Conservation (phyloP, 768 basidiomycete species). For the Leccinum subgranulosum region DNA sequence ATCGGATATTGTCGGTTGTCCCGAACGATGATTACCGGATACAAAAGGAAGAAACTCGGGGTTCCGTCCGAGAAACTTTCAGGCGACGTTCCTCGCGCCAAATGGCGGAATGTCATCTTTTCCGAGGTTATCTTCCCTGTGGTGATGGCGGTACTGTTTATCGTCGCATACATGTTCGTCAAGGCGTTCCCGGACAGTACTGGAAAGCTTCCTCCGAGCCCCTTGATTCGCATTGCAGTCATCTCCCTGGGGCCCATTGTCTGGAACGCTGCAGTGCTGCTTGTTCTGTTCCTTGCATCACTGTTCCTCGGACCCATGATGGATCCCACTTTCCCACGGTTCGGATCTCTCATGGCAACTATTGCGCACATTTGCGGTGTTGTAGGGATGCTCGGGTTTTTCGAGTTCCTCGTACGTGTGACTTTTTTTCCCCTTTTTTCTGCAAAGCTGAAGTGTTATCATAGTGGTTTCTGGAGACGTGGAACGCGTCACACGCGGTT, state of each 20-base stretch:
- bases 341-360: constrained; percentile 90
- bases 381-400: constrained; percentile 88
- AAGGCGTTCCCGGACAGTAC: constrained; percentile 74
- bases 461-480: constrained; percentile 92
- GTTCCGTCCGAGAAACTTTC: constrained; percentile 97
- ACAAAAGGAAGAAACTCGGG: constrained; percentile 97
- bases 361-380: constrained; percentile 82
- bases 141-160: constrained; percentile 80
- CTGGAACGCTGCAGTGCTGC: constrained; percentile 86
- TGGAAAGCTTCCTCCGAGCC: constrained; percentile 69
- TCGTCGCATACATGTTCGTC: constrained; percentile 89
- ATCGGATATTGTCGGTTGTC: constrained; percentile 98
- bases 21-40: constrained; percentile 99
- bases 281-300: constrained; percentile 87
- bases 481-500: constrained; percentile 90
- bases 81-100: constrained; percentile 90
- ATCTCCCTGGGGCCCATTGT: constrained; percentile 93
- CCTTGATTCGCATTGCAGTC: constrained; percentile 89
- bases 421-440: not conserved
- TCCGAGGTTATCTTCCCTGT: constrained; percentile 86
- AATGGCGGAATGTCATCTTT: constrained; percentile 86
- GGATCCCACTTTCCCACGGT: constrained; percentile 77
- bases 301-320: constrained; percentile 92
- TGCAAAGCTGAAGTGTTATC: constrained; percentile 11
- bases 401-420: constrained; percentile 85